Evolutionary conservation across 2,329 filamentous ascomycete genomes (phyloP).

Genomic region (Epichloe coenophiala): DNA sequence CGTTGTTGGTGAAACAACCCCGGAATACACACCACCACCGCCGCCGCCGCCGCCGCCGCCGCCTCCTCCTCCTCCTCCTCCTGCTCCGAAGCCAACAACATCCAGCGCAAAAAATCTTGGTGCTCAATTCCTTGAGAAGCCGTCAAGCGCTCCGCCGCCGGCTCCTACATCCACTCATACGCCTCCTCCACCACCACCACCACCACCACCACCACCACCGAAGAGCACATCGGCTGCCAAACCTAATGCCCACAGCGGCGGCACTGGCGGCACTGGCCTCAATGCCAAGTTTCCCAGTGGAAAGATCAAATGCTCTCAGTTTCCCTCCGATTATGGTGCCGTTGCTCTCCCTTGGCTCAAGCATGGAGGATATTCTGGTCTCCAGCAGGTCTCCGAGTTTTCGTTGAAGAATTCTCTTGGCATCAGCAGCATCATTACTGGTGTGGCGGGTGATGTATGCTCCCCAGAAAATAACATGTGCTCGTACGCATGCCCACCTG

Average conservation of each 20-base stretch:
- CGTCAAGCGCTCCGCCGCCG: constrained; percentile 2
- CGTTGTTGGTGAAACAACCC: constrained; percentile 44
- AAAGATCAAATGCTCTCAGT: constrained; percentile 52
- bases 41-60: constrained; percentile 22
- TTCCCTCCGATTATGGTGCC: constrained; percentile 74
- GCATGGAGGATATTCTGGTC: constrained; percentile 66
- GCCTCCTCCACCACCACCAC: too few relatives aligned
- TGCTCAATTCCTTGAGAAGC: constrained; percentile 6
- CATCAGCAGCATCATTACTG: constrained; percentile 54
- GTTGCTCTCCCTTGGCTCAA: constrained; percentile 54
- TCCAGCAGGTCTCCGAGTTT: constrained; percentile 51
- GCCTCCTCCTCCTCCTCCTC: constrained; percentile 12
- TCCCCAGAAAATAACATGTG: constrained; percentile 56
- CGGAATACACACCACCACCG: constrained; percentile 33
- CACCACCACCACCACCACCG: constrained; percentile 9
- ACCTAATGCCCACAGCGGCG: neutral
- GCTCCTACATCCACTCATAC: constrained; percentile 1
- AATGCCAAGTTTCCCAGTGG: constrained; percentile 63
- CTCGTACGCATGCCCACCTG: constrained; percentile 84
- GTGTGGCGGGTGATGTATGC: constrained; percentile 48
- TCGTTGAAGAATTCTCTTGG: constrained; percentile 28
- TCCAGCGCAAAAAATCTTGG: neutral
- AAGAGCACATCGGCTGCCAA: constrained; percentile 11
- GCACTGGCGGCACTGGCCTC: constrained; percentile 35
- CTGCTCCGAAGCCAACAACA: constrained; percentile 11